Evolutionary conservation across 2,329 filamentous ascomycete species (phyloP), one percentile per base, ranked within the genome.

Genomic region (Colletotrichum gloeosporioides): DNA sequence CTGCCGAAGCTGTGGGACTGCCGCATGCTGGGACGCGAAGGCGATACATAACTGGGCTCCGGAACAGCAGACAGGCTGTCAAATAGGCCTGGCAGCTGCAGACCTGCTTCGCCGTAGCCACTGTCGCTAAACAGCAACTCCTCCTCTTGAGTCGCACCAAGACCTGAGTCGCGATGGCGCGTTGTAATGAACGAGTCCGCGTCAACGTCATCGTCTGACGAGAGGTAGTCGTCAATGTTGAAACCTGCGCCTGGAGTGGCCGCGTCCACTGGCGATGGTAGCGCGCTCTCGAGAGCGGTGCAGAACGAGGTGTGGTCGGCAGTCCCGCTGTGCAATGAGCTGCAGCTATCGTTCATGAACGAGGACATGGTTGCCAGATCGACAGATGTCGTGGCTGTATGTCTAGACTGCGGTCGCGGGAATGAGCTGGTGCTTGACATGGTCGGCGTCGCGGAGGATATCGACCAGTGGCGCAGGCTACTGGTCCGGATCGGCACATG

Each of bases 381-480:
- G 55, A 89, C 80, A 0, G 88, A 89, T 0, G 88, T 89, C 32
- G 84, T 85, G 10, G 85, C 83, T 0, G 88, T 89, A 71, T 88
- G 86, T 29, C 82, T 84, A 3, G 87, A 89, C 32, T 83, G 82
- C 1, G 87, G 85, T 3, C 86, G 81, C 5, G 76, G 80, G n/a
- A 84, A 85, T 16, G 87, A 88, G 69, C 85, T 85, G 29, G 82
- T 79, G 66, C 85, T 87, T 6, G 86, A 87, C 16, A 83, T 81
- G 3, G 80, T 84, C 64, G 84, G 85, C 5, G 87, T 86, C 10
- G 85, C 82, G 0, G 87, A 88, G 3, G 86, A 86, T 12, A 86
- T 80, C 6, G 87, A 89, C 82, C 83, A 86, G 22, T 85, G 84
- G 5, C 84, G 82, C 4, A 85, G 75, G 62, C 84, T 86, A 80